These are phyloP conservation scores for Rhododendron ferrugineum DNA, from an alignment of 148 eudicot genomes.

Conservation along the genomic window DNA sequence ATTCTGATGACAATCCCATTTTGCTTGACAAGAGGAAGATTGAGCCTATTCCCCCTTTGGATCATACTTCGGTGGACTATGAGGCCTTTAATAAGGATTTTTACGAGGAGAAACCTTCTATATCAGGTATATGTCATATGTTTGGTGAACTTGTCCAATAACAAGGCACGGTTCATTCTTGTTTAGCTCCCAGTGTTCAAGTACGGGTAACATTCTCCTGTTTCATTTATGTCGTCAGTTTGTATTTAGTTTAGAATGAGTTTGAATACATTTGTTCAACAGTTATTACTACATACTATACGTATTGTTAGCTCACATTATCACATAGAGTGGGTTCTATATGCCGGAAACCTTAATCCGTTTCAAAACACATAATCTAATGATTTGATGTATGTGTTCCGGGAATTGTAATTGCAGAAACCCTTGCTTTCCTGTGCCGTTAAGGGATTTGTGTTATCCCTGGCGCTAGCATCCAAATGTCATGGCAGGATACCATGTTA, in stretches of 20 bases:
- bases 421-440: background rate
- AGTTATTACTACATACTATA: background rate
- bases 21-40: conserved; percentile 81
- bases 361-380: background rate
- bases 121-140: conserved; percentile 49
- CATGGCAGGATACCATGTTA: background rate
- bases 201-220: background rate
- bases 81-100: conserved; percentile 87
- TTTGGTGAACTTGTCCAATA: background rate
- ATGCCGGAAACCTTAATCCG: background rate
- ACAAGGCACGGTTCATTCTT: background rate
- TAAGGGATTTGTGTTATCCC: background rate
- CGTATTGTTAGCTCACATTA: background rate
- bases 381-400: background rate
- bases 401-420: background rate
- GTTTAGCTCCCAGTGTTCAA: background rate
- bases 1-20: conserved; percentile 88
- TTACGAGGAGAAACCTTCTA: conserved; percentile 80
- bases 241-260: background rate
- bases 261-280: background rate
- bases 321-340: background rate
- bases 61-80: conserved; percentile 68
- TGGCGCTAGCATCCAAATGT: background rate
- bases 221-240: background rate
- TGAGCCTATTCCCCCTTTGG: conserved; percentile 84